Evolutionary conservation across 306 rosid genomes (phyloP).

Genomic region (Trifolium repens): DNA sequence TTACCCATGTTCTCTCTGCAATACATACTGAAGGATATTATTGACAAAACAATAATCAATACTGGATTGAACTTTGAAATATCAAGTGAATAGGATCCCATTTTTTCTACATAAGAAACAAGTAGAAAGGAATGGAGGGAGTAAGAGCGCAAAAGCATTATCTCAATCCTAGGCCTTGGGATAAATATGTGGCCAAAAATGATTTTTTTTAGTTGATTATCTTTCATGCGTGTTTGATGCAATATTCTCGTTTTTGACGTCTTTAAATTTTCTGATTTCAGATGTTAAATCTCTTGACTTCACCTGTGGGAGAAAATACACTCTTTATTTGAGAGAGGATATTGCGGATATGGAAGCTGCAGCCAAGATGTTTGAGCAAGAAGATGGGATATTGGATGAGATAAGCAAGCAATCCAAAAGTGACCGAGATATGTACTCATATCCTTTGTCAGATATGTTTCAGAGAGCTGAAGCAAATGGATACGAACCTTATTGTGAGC

Average conservation of each 20-base stretch:
- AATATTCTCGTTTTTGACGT: neutral
- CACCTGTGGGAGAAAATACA: slow-evolving; percentile 63
- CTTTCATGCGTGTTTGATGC: no score
- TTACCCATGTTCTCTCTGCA: no score
- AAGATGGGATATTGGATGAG: slow-evolving; percentile 55
- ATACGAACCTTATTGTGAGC: slow-evolving; percentile 70
- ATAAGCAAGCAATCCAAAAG: slow-evolving; percentile 54
- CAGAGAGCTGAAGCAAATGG: slow-evolving; percentile 69
- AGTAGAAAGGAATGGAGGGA: no score
- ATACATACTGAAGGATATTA: no score
- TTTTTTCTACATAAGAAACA: no score
- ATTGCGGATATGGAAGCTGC: slow-evolving; percentile 83
- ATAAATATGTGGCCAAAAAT: no score
- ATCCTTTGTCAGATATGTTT: slow-evolving; percentile 58
- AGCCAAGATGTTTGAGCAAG: slow-evolving; percentile 82
- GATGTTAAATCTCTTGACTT: slow-evolving; percentile 71
- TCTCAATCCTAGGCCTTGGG: no score
- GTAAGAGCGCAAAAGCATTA: no score
- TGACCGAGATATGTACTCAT: slow-evolving; percentile 62
- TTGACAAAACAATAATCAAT: no score
- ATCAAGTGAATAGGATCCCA: no score
- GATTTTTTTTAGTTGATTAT: no score
- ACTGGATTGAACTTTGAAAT: no score
- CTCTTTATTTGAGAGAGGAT: slow-evolving; percentile 76
- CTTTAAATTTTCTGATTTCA: slow-evolving; percentile 43